Evolutionary conservation across 257 asterid species (phyloP).

Genomic region (Fraxinus anomala): DNA sequence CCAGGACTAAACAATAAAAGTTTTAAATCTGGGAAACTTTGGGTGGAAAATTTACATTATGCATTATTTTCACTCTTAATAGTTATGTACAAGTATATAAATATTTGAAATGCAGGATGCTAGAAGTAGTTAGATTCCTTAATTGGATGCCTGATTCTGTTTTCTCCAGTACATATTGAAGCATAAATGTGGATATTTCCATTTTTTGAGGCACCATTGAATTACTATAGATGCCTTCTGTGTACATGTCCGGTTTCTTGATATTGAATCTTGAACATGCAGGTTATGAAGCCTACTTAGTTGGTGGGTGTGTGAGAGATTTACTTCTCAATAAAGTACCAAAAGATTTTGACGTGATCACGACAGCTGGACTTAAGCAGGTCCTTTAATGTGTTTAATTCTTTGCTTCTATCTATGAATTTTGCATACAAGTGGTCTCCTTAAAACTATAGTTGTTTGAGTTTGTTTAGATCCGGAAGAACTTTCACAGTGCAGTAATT

Average conservation of each 20-base stretch:
- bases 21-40: not conserved
- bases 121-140: conserved; percentile 4
- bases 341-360: conserved; percentile 88
- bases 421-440: conserved; percentile 15
- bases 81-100: not conserved
- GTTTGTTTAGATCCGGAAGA: conserved; percentile 52
- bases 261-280: conserved; percentile 33
- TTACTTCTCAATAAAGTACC: conserved; percentile 77
- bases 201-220: not conserved
- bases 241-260: conserved; percentile 7
- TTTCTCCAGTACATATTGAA: conserved; percentile 21
- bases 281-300: conserved; percentile 91
- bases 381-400: conserved; percentile 38
- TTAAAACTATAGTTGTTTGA: conserved; percentile 23
- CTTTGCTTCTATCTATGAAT: conserved; percentile 19
- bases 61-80: not conserved
- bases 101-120: not conserved
- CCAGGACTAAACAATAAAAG: not conserved
- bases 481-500: conserved; percentile 49
- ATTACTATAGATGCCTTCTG: conserved; percentile 6
- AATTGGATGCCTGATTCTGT: not conserved
- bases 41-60: not conserved
- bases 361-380: conserved; percentile 71
- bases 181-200: not conserved
- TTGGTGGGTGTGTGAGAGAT: conserved; percentile 98